Conservation (phyloP, 139 green algal genomes). For the Chloropicon primus region DNA sequence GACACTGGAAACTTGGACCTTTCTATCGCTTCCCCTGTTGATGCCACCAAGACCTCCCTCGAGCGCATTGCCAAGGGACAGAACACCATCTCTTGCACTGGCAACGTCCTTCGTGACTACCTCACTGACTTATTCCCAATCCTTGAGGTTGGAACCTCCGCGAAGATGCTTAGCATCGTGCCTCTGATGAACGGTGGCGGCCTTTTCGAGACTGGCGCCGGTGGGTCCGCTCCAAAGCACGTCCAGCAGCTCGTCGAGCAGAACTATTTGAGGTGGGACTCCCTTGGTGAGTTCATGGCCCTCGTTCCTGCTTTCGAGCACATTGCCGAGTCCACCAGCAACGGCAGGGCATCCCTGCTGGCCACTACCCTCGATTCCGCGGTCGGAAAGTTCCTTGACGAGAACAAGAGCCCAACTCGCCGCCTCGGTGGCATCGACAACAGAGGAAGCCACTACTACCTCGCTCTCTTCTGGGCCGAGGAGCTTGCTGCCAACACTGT, state of each 20-base stretch:
- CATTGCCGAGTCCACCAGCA: slow-evolving; percentile 5
- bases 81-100: slow-evolving; percentile 15
- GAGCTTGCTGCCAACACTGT: not conserved
- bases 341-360: not conserved
- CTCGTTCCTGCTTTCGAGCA: slow-evolving; percentile 8
- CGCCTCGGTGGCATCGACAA: slow-evolving; percentile 6
- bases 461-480: slow-evolving; percentile 15
- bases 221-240: slow-evolving; percentile 17
- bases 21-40: not conserved
- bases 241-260: slow-evolving; percentile 21
- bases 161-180: slow-evolving; percentile 22
- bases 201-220: slow-evolving; percentile 18
- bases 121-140: slow-evolving; percentile 21
- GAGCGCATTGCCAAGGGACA: not conserved
- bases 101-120: slow-evolving; percentile 20
- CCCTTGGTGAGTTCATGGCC: slow-evolving; percentile 16
- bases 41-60: slow-evolving; percentile 1
- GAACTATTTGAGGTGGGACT: slow-evolving; percentile 17
- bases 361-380: slow-evolving; percentile 3
- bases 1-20: slow-evolving; percentile 8
- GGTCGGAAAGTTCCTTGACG: slow-evolving; percentile 6
- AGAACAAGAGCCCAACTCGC: slow-evolving; percentile 10
- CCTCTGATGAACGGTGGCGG: slow-evolving; percentile 14
- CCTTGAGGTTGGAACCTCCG: slow-evolving; percentile 15
- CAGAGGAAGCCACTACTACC: slow-evolving; percentile 11